Base-by-base conservation (phyloP, 140 eudicot genomes). In the Eryngium alpinum region DNA sequence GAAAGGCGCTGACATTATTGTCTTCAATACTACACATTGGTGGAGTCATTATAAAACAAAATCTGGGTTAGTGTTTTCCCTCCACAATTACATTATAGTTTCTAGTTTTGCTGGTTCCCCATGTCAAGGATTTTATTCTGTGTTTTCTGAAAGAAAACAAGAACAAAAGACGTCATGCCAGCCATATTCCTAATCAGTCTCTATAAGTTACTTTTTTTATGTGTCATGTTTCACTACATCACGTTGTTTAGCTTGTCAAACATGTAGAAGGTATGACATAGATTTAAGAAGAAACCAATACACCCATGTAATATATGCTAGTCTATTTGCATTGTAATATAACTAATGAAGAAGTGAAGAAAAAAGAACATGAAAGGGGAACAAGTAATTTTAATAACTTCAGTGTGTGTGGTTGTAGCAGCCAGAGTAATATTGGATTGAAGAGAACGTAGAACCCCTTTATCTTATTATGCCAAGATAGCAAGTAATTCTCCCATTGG, bases 1-100 rank as follows among this genome's bases (percentile, higher is more conserved):
- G 97, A 92, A 89, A 90, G 96, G 98, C 81, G 97, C 99, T 56
- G 97, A 95, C 84, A 78, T 93, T 83, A 84, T 93, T 50, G 89
- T 95, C 50, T 95, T 95, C 82, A 95, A 93, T 85, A 88, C 98
- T 53, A 98, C 98, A 11, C 97, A 92, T 87, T 94, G 97, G 99
- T 94, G 99, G 99, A 88, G 79, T 82, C 99, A 94, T 86, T 90
- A 74, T 79, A 95, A 95, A 86, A 95, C 97, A 32, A 87, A 91
- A 87, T 92, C 96, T 21, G 99, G 99, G 99, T 95, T 56, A 88
- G 94, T 38, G 60, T 32, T 60, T 32, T 67, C 24, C 18, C 15
- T 50, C 31, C 67, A 2, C 27, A 44, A 38, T 38, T 81, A 38
- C 32, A 70, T n/a, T n/a, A n/a, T 38, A 7, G 46, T 38, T 38